Evolutionary conservation across 352 stramenopile genomes (phyloP), one percentile per base, ranked within the genome.

Genomic region (Phytopythium montanum): DNA sequence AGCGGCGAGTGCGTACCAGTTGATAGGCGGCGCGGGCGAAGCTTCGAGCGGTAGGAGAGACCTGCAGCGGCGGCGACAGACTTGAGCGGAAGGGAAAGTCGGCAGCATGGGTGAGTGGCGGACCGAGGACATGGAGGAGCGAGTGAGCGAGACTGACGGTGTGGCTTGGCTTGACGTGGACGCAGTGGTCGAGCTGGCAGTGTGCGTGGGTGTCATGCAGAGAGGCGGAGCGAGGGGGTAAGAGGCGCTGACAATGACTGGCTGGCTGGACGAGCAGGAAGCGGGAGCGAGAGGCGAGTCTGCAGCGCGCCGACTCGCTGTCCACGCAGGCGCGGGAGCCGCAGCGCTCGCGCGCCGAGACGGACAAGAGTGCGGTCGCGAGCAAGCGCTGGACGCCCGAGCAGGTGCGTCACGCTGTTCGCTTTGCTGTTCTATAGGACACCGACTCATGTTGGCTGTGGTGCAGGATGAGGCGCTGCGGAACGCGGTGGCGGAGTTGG

Each of bases 321-420:
- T 46, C 56, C 0, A 49, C 33, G 63, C 52, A 58, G 52, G 33
- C 73, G 18, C 75, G 73, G 21, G 78, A 89, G 38, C 62, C 82
- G 39, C 77, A 87, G 54, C 68, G 69, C 28, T 59, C 71, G 36
- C 73, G 72, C 18, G 55, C 64, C 13, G 76, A 81, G 42, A 82
- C 79, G 49, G 81, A 85, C 57, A 82, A 79, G 50, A 66, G 33
- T 14, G 61, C 45, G 23, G 68, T 72, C 9, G 64, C 66, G 12
- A 79, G 72, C 56, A 87, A 88, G 60, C 85, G 85, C 33, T 95
- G 85, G 85, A 95, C 85, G 9, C 72, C 79, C 6, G 85, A 93
- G 56, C 85, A 94, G 56, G 66, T 71, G 58, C 42, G 39, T n/a
- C 13, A 7, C 53, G 9, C 8, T 16, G 9, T 25, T n/a, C 19